Evolutionary conservation across 2,329 filamentous ascomycete genomes (phyloP), one percentile per base, ranked within the genome.

Genomic region (Aspergillus ochraceoroseus): DNA sequence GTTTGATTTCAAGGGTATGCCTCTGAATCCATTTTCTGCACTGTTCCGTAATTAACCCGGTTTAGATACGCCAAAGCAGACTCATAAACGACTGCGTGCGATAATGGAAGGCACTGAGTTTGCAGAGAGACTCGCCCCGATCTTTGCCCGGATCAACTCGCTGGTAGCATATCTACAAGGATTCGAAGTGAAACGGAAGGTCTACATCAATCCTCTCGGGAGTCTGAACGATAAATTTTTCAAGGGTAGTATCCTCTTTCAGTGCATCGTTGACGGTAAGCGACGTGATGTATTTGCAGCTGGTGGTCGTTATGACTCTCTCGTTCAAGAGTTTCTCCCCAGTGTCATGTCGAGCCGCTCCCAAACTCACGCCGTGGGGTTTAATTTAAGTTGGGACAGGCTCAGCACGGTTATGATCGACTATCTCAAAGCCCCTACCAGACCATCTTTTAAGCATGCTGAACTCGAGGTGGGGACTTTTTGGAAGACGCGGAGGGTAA

Each of bases 181-280:
- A 2, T 81, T 95, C 46, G 80, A 80, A 0, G 75, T 96, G 1
- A 75, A 75, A 39, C 81, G 80, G 33, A 92, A 89, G 58, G 72
- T 95, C 18, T 94, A 89, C 55, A 74, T 96, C 52, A 86, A 81
- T 49, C 89, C 90, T 0, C 72, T 98, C 5, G 85, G 82, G 58
- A 94, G 86, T 62, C 78, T 94, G 56, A 94, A 94, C 57, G 89
- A 95, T 58, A 85, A 83, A 41, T 95, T 96, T 60, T 98, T 92
- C 63, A 72, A 78, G 12, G 84, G 85, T 1, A 89, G 89, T 5
- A 73, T 96, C 18, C 71, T 96, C 29, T 96, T 98, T 60, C 86
- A 94, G 46, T 95, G 88, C 56, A 69, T 95, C 2, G 87, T 89
- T 49, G 90, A 96, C 60, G 94, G 87, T 60, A 77, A 83, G 46